phyloP scores from a whole-genome alignment of 768 basidiomycete species.

The Xerocomellus amylosporus region DNA sequence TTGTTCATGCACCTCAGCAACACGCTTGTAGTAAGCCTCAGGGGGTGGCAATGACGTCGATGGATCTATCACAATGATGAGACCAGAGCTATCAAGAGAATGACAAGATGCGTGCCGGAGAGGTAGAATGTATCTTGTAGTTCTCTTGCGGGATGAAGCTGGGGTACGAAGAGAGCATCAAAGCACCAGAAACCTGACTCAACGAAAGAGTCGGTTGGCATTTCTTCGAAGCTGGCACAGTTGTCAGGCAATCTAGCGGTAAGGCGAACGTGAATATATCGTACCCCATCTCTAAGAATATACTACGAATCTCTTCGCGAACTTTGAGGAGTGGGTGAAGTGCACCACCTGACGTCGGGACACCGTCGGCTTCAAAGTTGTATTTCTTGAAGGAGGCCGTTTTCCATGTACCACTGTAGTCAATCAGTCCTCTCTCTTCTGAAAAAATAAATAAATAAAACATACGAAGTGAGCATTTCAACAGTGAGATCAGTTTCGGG shows the following conservation, averaged over 20 bases:
- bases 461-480: slow-evolving; percentile 91
- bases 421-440: not conserved
- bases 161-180: slow-evolving; percentile 96
- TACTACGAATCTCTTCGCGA: slow-evolving; percentile 93
- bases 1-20: slow-evolving; percentile 77
- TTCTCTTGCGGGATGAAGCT: slow-evolving; percentile 98
- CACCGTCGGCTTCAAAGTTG: slow-evolving; percentile 96
- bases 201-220: slow-evolving; percentile 95
- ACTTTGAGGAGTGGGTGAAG: slow-evolving; percentile 97
- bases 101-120: slow-evolving; percentile 55
- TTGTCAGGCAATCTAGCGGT: not conserved
- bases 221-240: slow-evolving; percentile 82
- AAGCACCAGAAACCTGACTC: slow-evolving; percentile 99
- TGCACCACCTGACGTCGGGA: slow-evolving; percentile 85
- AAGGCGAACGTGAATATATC: slow-evolving; percentile 19
- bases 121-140: slow-evolving; percentile 98
- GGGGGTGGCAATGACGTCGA: slow-evolving; percentile 71
- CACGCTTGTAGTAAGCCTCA: slow-evolving; percentile 78
- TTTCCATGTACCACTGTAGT: slow-evolving; percentile 86
- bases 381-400: slow-evolving; percentile 93
- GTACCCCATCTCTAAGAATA: slow-evolving; percentile 99
- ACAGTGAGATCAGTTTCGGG: slow-evolving; percentile 95
- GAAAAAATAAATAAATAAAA: not conserved
- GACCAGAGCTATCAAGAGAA: not conserved
- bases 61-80: slow-evolving; percentile 59